A percentile compares a stretch with the other conserved stretches of the same genome.
phyloP scores from a whole-genome alignment of 176 grass and related monocot species.

The Aegilops longissima region DNA sequence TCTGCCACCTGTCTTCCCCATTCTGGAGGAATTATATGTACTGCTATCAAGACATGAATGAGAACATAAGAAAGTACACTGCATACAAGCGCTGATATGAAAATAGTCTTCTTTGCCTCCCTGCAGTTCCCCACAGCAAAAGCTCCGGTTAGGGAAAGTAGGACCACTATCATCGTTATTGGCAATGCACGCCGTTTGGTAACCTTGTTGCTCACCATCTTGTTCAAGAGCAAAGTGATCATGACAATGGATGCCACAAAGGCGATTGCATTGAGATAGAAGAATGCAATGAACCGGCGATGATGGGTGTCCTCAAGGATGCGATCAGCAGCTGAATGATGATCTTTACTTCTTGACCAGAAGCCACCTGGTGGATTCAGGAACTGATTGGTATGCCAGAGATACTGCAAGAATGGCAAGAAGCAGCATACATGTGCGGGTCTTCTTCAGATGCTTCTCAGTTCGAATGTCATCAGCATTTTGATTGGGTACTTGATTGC shows the following conservation, averaged over 20 bases:
- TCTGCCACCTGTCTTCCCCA: background rate
- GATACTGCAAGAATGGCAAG: conserved; percentile 51
- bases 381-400: conserved; percentile 45
- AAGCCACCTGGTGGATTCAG: conserved; percentile 55
- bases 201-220: conserved; percentile 12
- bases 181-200: conserved; percentile 31
- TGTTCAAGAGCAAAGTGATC: conserved; percentile 37
- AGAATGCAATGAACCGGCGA: conserved; percentile 34
- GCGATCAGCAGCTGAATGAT: conserved; percentile 20
- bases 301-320: conserved; percentile 47
- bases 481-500: background rate
- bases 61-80: conserved; percentile 30
- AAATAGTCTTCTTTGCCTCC: background rate
- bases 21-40: conserved; percentile 21
- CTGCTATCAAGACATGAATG: conserved; percentile 32
- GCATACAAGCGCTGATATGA: background rate
- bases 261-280: conserved; percentile 42
- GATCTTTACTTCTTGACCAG: conserved; percentile 17
- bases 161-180: conserved; percentile 37
- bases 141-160: conserved; percentile 35
- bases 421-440: conserved; percentile 35
- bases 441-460: conserved; percentile 34
- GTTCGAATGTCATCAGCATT: background rate
- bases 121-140: conserved; percentile 34
- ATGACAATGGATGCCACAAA: conserved; percentile 47